phyloP scores from a whole-genome alignment of 2,329 filamentous ascomycete species.

The Paracoccidioides brasiliensis region DNA sequence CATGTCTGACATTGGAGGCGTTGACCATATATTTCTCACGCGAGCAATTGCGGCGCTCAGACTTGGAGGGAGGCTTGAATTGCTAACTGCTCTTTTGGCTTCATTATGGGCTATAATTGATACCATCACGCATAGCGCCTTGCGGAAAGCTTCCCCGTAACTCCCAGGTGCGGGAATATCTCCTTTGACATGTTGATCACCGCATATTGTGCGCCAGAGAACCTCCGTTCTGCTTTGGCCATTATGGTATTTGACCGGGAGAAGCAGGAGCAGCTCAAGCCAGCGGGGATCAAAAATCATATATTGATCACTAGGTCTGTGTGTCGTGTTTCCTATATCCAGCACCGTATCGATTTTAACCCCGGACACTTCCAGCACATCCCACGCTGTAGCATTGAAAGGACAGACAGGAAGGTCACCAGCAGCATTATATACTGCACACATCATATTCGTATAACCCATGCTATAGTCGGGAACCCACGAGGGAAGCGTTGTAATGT shows the following conservation, averaged over 20 bases:
- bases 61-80: neutral
- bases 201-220: constrained; percentile 10
- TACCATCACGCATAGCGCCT: constrained; percentile 7
- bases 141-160: constrained; percentile 6
- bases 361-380: constrained; percentile 3
- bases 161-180: constrained; percentile 3
- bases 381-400: neutral
- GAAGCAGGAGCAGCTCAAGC: constrained; percentile 5
- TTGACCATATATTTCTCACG: neutral
- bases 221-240: constrained; percentile 7
- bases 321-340: constrained; percentile 5
- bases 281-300: constrained; percentile 10
- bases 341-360: constrained; percentile 8
- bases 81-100: neutral
- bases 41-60: neutral
- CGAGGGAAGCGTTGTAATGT: constrained; percentile 7
- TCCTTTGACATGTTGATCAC: constrained; percentile 1
- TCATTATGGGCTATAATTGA: constrained; percentile 3
- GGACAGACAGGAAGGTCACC: constrained; percentile 2
- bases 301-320: neutral
- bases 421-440: constrained; percentile 1
- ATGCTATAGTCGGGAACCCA: constrained; percentile 9
- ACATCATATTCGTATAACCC: constrained; percentile 6
- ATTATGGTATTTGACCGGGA: constrained; percentile 6
- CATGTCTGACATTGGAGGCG: neutral